Conservation (phyloP, 2,329 filamentous ascomycete species). For the Phaeosphaeriaceae sp. region DNA sequence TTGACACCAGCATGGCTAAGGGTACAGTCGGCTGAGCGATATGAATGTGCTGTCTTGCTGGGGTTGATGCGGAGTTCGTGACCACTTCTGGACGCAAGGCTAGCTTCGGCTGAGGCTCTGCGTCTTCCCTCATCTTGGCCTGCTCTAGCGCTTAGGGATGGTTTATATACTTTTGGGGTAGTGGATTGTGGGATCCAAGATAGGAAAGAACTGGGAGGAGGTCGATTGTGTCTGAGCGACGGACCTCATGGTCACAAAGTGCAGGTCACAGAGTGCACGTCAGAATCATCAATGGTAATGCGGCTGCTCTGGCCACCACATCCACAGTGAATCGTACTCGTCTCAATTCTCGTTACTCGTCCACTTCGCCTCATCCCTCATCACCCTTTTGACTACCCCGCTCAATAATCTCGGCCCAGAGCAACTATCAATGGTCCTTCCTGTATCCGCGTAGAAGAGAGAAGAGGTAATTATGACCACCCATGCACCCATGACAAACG, state of each 20-base stretch:
- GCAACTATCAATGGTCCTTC: not conserved
- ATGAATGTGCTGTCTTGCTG: not conserved
- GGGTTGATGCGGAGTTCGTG: not conserved
- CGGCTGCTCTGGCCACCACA: not conserved
- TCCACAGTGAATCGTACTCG: not conserved
- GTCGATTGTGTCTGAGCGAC: no score
- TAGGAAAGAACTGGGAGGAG: no score
- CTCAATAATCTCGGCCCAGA: not conserved
- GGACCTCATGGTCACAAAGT: no score
- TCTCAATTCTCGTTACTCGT: conserved; percentile 1
- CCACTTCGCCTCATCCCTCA: not conserved
- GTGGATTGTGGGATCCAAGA: no score
- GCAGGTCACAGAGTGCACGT: not conserved
- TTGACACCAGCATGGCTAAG: not conserved
- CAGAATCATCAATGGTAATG: not conserved
- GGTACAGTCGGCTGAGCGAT: conserved; percentile 9
- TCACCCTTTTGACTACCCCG: not conserved
- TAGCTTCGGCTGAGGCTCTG: conserved; percentile 10
- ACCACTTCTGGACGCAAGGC: not conserved
- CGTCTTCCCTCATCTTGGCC: not conserved
- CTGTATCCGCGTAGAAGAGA: not conserved
- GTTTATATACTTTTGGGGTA: no score
- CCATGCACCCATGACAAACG: conserved; percentile 1
- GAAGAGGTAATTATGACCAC: not conserved
- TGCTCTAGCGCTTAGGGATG: not conserved